A percentile compares a stretch with the other conserved stretches of the same genome.
Evolutionary conservation across 192 early-diverging fungal genomes (phyloP).

Genomic region (Ambispora gerdemannii): DNA sequence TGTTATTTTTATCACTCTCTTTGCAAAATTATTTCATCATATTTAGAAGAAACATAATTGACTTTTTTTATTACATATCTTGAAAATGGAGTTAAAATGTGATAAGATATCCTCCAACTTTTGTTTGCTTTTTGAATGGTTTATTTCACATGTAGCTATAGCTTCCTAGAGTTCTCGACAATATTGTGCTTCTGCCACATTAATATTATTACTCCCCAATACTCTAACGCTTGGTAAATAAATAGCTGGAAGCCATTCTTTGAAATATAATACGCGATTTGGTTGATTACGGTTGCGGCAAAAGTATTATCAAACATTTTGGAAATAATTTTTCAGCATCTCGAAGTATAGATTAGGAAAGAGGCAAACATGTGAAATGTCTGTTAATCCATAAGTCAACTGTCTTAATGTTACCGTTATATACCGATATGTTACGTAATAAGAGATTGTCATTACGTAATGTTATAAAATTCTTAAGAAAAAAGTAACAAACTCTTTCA

Average conservation of each 20-base stretch:
- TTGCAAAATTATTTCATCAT: conserved; percentile 13
- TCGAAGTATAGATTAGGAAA: no score
- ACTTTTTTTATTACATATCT: conserved; percentile 15
- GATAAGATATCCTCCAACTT: conserved; percentile 2
- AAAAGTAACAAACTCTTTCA: no score
- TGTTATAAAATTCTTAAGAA: no score
- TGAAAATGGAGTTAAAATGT: conserved; percentile 8
- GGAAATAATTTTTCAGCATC: no score
- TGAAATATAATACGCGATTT: conserved; percentile 8
- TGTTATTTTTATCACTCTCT: background rate
- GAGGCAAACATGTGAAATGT: no score
- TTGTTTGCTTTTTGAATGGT: conserved; percentile 1
- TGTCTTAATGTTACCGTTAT: no score
- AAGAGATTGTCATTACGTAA: no score
- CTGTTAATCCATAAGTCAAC: no score
- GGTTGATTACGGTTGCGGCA: background rate
- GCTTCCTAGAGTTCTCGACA: background rate
- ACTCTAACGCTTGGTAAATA: conserved; percentile 8
- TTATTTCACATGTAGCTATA: background rate
- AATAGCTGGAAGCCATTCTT: conserved; percentile 3
- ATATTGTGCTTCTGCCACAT: conserved; percentile 10
- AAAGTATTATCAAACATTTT: no score
- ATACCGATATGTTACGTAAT: no score
- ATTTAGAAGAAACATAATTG: background rate
- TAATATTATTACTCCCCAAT: conserved; percentile 3